phyloP scores from a whole-genome alignment of 2,329 filamentous ascomycete species.

The Pseudopyricularia cyperi region DNA sequence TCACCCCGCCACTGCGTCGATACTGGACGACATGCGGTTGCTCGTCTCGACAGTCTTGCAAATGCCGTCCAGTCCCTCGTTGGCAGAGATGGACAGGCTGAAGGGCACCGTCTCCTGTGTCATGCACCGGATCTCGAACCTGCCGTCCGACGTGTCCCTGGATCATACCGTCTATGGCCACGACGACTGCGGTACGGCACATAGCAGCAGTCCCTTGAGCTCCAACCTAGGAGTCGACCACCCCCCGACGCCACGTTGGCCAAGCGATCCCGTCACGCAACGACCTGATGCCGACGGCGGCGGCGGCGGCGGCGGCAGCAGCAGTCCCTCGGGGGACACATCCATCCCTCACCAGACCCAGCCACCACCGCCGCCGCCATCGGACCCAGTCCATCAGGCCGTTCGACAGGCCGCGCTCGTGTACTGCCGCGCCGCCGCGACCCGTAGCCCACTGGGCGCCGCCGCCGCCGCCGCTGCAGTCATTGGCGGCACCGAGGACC shows the following conservation, averaged over 20 bases:
- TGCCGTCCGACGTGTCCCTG: conserved; percentile 10
- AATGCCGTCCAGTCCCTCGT: conserved; percentile 20
- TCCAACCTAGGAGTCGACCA: not conserved
- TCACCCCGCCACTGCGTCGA: conserved; percentile 30
- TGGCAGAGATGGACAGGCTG: conserved; percentile 24
- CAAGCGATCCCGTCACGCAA: not conserved
- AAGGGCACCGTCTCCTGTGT: conserved; percentile 25
- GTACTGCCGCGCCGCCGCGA: conserved; percentile 31
- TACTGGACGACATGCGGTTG: conserved; percentile 37
- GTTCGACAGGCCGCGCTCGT: conserved; percentile 32
- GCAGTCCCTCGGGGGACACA: not conserved
- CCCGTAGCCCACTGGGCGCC: conserved; percentile 25
- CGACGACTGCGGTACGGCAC: not conserved
- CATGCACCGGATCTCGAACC: conserved; percentile 20
- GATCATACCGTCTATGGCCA: not conserved
- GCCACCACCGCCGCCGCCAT: conserved; percentile 8
- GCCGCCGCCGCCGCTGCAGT: conserved; percentile 21
- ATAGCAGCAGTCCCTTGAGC: not conserved
- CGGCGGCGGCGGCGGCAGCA: not conserved
- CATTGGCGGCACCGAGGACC: conserved; percentile 15
- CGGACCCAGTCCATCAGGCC: conserved; percentile 32
- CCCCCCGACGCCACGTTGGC: not conserved
- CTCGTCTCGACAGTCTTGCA: conserved; percentile 28
- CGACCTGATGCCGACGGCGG: not conserved
- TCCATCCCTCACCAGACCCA: not conserved